Evolutionary conservation across 768 basidiomycete species (phyloP).

Genomic region (Tricholoma sp.): DNA sequence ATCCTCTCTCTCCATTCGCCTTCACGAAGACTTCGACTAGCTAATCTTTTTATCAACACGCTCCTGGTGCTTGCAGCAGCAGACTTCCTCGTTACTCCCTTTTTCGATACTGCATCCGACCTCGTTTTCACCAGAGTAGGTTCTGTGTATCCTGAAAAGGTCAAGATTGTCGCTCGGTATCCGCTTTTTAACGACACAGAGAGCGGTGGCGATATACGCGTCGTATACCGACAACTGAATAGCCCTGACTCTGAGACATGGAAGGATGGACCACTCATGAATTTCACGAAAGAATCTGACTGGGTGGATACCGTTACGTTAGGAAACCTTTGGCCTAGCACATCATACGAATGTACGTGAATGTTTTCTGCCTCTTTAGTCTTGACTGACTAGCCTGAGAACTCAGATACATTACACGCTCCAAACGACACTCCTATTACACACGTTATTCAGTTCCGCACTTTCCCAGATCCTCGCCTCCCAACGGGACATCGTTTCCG

Average conservation of each 20-base stretch:
- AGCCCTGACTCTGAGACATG: constrained; percentile 31
- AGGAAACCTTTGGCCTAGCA: constrained; percentile 61
- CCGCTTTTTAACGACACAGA: constrained; percentile 35
- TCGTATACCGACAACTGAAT: constrained; percentile 40
- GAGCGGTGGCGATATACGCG: constrained; percentile 26
- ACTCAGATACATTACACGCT: background rate
- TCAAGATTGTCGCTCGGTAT: constrained; percentile 60
- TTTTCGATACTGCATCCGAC: constrained; percentile 46
- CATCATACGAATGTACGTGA: constrained; percentile 61
- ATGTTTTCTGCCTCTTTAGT: background rate
- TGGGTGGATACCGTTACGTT: constrained; percentile 56
- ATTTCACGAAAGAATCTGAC: constrained; percentile 40
- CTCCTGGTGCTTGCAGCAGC: constrained; percentile 26
- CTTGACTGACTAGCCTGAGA: background rate
- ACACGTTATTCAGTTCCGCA: constrained; percentile 57
- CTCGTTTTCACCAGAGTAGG: constrained; percentile 67
- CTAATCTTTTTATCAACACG: constrained; percentile 28
- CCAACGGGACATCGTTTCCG: constrained; percentile 52
- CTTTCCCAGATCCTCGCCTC: constrained; percentile 68
- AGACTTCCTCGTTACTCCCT: constrained; percentile 54
- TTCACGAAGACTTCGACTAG: constrained; percentile 22
- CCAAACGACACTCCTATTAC: background rate
- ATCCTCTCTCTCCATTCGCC: constrained; percentile 32
- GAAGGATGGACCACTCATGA: constrained; percentile 50
- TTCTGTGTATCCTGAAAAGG: constrained; percentile 59